These are phyloP conservation scores for Penicillium riverlandense DNA, from an alignment of 495 filamentous ascomycete species.

Conservation along the genomic window DNA sequence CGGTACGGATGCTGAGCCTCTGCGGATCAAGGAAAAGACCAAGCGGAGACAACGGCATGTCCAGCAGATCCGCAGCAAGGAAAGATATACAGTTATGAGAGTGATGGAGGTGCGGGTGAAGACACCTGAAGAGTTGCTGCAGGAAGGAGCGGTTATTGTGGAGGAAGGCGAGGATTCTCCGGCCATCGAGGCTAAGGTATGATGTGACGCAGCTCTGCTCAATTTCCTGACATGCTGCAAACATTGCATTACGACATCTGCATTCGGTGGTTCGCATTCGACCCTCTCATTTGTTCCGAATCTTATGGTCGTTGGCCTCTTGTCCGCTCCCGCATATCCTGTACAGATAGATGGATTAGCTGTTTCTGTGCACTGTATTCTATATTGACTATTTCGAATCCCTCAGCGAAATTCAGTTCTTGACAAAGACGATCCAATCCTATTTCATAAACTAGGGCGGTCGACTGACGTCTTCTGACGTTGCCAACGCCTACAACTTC, in stretches of 20 bases:
- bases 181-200: slow-evolving; percentile 20
- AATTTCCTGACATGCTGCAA: neutral
- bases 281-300: neutral
- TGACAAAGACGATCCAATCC: neutral
- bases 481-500: too few relatives aligned
- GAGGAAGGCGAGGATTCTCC: slow-evolving; percentile 18
- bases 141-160: slow-evolving; percentile 34
- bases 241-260: neutral
- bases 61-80: slow-evolving; percentile 74
- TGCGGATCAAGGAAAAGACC: slow-evolving; percentile 86
- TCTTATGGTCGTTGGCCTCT: neutral
- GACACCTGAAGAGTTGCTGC: slow-evolving; percentile 48
- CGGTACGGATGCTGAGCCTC: slow-evolving; percentile 79
- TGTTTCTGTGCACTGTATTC: slow-evolving; percentile 31
- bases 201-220: slow-evolving; percentile 3
- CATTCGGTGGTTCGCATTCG: neutral
- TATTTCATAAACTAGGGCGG: too few relatives aligned
- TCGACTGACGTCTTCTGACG: too few relatives aligned
- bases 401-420: slow-evolving; percentile 3
- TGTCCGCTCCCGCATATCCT: slow-evolving; percentile 17
- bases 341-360: slow-evolving; percentile 34
- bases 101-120: slow-evolving; percentile 74
- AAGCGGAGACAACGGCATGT: slow-evolving; percentile 76
- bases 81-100: slow-evolving; percentile 76
- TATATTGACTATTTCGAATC: slow-evolving; percentile 15